phyloP scores from a whole-genome alignment of 208 protist genomes.

The Crithidia acanthocephali region DNA sequence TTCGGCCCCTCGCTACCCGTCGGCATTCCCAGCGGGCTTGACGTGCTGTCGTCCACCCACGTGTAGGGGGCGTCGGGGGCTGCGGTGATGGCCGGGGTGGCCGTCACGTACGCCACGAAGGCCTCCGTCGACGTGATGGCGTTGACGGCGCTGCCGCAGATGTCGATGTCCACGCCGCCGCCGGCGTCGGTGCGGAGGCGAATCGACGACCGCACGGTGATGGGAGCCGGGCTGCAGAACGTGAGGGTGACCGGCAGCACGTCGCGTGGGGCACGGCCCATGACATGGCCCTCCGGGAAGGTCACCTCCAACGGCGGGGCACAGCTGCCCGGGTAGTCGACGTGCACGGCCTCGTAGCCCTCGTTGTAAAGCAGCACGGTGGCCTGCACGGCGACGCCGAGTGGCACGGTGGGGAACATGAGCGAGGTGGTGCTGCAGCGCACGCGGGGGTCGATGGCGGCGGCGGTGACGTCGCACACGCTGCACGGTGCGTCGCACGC shows the following conservation, averaged over 20 bases:
- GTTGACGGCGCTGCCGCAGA: constrained; percentile 90
- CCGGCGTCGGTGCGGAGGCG: constrained; percentile 79
- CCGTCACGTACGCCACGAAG: constrained; percentile 45
- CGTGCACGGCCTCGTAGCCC: constrained; percentile 91
- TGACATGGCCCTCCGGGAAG: constrained; percentile 76
- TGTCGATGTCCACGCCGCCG: constrained; percentile 70
- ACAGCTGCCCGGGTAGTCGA: constrained; percentile 77
- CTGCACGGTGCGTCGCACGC: constrained; percentile 45
- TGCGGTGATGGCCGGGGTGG: constrained; percentile 34
- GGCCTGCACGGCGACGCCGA: constrained; percentile 66
- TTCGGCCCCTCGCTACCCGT: background rate
- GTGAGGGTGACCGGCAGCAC: constrained; percentile 81
- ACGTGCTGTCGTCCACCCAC: constrained; percentile 9
- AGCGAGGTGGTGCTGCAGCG: constrained; percentile 77
- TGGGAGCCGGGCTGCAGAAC: constrained; percentile 38
- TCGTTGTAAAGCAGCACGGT: constrained; percentile 91
- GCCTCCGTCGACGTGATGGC: constrained; percentile 80
- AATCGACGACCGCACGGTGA: constrained; percentile 67
- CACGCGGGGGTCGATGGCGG: constrained; percentile 79
- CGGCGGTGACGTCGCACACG: constrained; percentile 56
- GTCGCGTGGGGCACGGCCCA: constrained; percentile 31
- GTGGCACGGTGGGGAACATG: constrained; percentile 88
- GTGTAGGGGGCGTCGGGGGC: constrained; percentile 27
- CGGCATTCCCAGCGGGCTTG: too few species aligned
- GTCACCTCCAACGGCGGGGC: constrained; percentile 71